A percentile compares a stretch with the other conserved stretches of the same genome.
phyloP scores from a whole-genome alignment of 306 rosid genomes.

The Neltuma alba region DNA sequence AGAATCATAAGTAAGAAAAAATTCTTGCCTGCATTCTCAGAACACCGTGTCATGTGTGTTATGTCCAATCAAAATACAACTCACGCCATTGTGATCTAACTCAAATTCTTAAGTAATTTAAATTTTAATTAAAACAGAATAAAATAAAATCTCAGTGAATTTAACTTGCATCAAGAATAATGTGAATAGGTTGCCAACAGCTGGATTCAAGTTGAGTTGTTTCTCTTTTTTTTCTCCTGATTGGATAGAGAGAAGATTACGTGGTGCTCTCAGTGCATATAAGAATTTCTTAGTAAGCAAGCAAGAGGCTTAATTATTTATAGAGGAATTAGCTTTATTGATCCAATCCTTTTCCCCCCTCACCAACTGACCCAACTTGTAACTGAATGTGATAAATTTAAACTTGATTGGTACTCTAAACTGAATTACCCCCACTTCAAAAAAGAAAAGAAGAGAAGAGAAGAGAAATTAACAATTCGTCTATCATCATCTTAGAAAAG shows the following conservation, averaged over 20 bases:
- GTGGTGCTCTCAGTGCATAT: background rate
- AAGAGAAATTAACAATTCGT: background rate
- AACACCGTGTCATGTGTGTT: too few species aligned
- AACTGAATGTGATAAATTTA: background rate
- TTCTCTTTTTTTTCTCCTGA: too few species aligned
- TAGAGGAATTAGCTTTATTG: background rate
- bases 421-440: background rate
- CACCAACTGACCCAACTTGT: background rate
- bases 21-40: too few species aligned
- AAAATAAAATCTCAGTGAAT: too few species aligned
- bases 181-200: too few species aligned
- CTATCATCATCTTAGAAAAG: background rate
- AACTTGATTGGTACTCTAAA: background rate
- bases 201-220: too few species aligned
- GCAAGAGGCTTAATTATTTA: background rate
- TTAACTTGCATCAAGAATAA: too few species aligned
- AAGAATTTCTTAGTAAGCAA: background rate
- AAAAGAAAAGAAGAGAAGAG: too few species aligned
- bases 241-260: background rate
- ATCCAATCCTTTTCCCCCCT: background rate
- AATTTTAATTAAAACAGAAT: too few species aligned
- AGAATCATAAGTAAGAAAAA: background rate
- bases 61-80: too few species aligned
- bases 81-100: too few species aligned
- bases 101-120: too few species aligned